Base-by-base conservation (phyloP, 768 basidiomycete genomes). In the Boletus subcaerulescens region DNA sequence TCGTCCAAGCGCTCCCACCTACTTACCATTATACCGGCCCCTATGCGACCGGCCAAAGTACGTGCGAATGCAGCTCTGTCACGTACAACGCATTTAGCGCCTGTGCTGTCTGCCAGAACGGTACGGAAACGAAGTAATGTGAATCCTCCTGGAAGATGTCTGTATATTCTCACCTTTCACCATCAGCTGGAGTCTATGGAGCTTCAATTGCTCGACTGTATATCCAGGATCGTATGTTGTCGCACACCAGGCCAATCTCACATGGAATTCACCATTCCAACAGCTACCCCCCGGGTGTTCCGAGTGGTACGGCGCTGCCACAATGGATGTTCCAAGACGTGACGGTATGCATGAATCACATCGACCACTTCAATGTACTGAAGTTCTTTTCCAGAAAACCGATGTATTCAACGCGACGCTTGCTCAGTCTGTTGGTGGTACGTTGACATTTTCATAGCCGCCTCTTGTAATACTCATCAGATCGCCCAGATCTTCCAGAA, bases 321-420 rank as follows among this genome's bases (percentile, higher is more conserved):
- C 76, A 76, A 11, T 87, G 85, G 85, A 84, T 84, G 14, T 86
- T 78, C 56, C 68, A 80, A 33, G 77, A 83, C 53, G 78, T 85
- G 17, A 65, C 73, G 63, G 77, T 78, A 60, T 44, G 78, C 40
- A 20, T 40, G 64, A 58, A 39, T 36, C 29, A 17, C 14, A 26
- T 26, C 12, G 0, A 5, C 9, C 14, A 15, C 56, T 7, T 20
- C n/a, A 55, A 31, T 56, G 9, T 56, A 5, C 39, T 62, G 38
- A 57, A 31, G n/a, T 4, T 41, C 22, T 26, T 48, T 50, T 35
- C 8, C 45, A 79, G 75, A 48, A 61, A 26, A 52, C 14, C 13
- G 29, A 45, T 22, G 2, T 11, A n/a, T 52, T 52, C 14, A n/a
- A 52, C 26, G 12, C 38, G 5, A 36, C 32, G 24, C 7, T 52